Evolutionary conservation across 192 early-diverging fungal genomes (phyloP), one percentile per base, ranked within the genome.

Genomic region (Linnemannia schmuckeri): DNA sequence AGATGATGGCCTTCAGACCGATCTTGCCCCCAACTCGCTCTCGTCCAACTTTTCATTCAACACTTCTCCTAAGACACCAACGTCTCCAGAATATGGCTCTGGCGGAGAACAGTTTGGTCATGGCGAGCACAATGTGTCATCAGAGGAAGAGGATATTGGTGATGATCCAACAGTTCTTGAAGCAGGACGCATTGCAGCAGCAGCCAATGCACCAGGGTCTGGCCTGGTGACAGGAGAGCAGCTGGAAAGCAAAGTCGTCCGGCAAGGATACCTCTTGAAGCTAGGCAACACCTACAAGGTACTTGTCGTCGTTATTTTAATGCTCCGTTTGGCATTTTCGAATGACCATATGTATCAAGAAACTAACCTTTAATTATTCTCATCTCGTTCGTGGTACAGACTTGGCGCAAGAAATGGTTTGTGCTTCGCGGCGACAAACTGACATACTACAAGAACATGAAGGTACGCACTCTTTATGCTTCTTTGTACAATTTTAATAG

Each of bases 381-480:
- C 6, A 18, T 49, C 18, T 49, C 66, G 7, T 46, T 46, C 15
- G 55, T 61, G 44, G 61, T 72, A 41, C 72, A 90, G 89, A 91
- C 83, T 30, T 94, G 93, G 93, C 89, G 90, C 72, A 94, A 92
- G 74, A 89, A 93, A 68, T 94, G 91, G 93, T 94, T 94, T 85
- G 93, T 93, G 10, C 77, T 94, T 18, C 78, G 92, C 44, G 90
- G 88, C 37, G 90, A 91, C 71, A 91, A 89, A 37, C 71, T 94
- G 70, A 83, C 91, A 1, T 94, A 93, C 80, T 94, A 94, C 80
- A 91, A 94, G 74, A 89, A 94, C 77, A 74, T 89, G 9, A 93
- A 94, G 88, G 92, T 91, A 89, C 75, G 4, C 13, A 4, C n/a
- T 33, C 49, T 30, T 37, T 33, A 47, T 37, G 75, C 46, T 24